A percentile compares a stretch with the other conserved stretches of the same genome.
phyloP scores from a whole-genome alignment of 805 yeast species.

The Candida glaebosa region DNA sequence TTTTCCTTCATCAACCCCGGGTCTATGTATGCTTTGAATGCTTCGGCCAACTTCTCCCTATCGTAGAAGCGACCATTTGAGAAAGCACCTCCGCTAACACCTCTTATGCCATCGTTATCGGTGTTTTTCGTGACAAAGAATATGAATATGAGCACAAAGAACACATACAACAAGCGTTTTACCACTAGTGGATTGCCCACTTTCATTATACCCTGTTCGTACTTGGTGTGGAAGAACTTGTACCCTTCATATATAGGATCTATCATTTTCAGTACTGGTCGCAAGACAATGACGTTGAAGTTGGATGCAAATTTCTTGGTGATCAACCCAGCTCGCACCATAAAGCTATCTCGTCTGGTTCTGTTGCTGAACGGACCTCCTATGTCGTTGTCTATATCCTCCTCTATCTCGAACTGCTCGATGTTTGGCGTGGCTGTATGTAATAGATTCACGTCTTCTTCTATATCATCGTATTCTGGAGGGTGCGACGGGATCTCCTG shows the following conservation, averaged over 20 bases:
- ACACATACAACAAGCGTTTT: constrained; percentile 69
- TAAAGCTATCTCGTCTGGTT: constrained; percentile 14
- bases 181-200: constrained; percentile 87
- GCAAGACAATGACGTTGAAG: constrained; percentile 34
- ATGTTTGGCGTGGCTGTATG: constrained; percentile 10
- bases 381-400: constrained; percentile 12
- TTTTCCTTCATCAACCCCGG: constrained; percentile 57
- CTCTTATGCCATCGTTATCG: constrained; percentile 35
- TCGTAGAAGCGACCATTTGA: constrained; percentile 61
- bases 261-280: constrained; percentile 42
- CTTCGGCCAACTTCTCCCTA: constrained; percentile 46
- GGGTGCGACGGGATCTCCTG: constrained; percentile 13
- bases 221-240: constrained; percentile 35
- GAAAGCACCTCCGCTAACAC: constrained; percentile 39
- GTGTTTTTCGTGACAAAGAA: constrained; percentile 60
- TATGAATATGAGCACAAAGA: constrained; percentile 56
- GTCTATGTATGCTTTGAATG: constrained; percentile 50
- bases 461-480: constrained; percentile 13
- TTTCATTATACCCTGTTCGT: constrained; percentile 57
- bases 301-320: constrained; percentile 32
- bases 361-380: constrained; percentile 14
- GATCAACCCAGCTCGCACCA: constrained; percentile 37
- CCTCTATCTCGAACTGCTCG: constrained; percentile 38
- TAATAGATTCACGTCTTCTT: constrained; percentile 2
- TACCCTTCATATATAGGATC: constrained; percentile 54